These are phyloP conservation scores for Aspergillus sp. DNA, from an alignment of 2,329 filamentous ascomycete genomes.

Conservation along the genomic window DNA sequence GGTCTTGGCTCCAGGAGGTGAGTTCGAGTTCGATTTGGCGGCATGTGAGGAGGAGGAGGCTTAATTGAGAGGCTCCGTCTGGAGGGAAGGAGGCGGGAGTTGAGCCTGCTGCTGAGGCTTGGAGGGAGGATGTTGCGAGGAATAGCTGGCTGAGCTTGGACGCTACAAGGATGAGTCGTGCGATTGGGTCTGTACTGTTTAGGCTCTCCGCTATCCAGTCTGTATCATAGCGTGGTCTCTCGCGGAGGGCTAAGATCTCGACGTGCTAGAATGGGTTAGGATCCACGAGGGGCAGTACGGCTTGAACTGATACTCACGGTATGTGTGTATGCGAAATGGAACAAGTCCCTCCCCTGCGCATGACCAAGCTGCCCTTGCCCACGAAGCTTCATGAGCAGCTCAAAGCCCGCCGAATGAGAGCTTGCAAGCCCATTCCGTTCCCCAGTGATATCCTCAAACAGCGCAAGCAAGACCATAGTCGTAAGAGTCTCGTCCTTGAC, in stretches of 20 bases:
- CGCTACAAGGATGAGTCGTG: slow-evolving; percentile 36
- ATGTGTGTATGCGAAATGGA: slow-evolving; percentile 43
- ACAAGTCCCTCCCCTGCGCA: slow-evolving; percentile 40
- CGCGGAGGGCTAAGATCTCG: slow-evolving; percentile 40
- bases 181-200: slow-evolving; percentile 35
- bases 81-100: background rate
- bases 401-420: slow-evolving; percentile 43
- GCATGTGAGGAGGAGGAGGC: slow-evolving; percentile 30
- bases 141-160: slow-evolving; percentile 38
- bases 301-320: slow-evolving; percentile 31
- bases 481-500: slow-evolving; percentile 44
- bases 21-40: slow-evolving; percentile 35
- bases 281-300: too few species aligned
- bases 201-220: slow-evolving; percentile 35
- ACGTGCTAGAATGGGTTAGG: slow-evolving; percentile 32
- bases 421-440: slow-evolving; percentile 41
- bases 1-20: slow-evolving; percentile 34
- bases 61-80: slow-evolving; percentile 26
- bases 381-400: slow-evolving; percentile 40
- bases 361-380: slow-evolving; percentile 36
- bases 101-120: slow-evolving; percentile 12
- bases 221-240: slow-evolving; percentile 34
- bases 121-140: slow-evolving; percentile 27
- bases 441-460: slow-evolving; percentile 46
- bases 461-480: slow-evolving; percentile 40